Conservation (phyloP, 768 basidiomycete genomes). For the Lanmaoa pseudosensibilis region DNA sequence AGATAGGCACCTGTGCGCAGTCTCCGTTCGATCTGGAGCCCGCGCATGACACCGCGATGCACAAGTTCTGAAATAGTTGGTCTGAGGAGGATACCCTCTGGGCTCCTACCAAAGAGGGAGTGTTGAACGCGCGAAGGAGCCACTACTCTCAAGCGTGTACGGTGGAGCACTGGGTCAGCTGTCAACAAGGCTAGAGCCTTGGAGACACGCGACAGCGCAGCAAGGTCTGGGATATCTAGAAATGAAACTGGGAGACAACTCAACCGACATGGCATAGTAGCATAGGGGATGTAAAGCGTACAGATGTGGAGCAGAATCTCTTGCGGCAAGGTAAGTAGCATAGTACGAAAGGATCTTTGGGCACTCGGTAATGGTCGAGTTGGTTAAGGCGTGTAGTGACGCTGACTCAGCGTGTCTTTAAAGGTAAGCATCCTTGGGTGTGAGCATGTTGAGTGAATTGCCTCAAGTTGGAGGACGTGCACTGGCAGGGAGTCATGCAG, state of each 20-base stretch:
- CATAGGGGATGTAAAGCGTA: slow-evolving; percentile 29
- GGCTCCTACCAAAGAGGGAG: slow-evolving; percentile 58
- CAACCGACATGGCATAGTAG: neutral
- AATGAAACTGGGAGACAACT: slow-evolving; percentile 51
- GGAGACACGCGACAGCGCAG: slow-evolving; percentile 47
- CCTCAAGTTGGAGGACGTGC: neutral
- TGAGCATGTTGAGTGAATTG: neutral
- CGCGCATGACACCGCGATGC: slow-evolving; percentile 68
- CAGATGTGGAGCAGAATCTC: slow-evolving; percentile 62
- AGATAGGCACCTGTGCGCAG: slow-evolving; percentile 70
- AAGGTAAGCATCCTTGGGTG: slow-evolving; percentile 4
- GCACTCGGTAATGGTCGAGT: neutral
- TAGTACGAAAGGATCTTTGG: neutral
- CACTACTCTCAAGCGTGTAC: slow-evolving; percentile 56
- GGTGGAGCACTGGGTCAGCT: slow-evolving; percentile 63
- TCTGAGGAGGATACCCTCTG: slow-evolving; percentile 54
- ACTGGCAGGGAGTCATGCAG: too few relatives aligned
- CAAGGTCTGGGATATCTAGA: slow-evolving; percentile 73
- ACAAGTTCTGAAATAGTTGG: slow-evolving; percentile 68
- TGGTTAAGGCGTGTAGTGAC: neutral
- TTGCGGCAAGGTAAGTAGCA: slow-evolving; percentile 45
- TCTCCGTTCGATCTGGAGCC: slow-evolving; percentile 61
- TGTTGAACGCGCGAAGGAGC: slow-evolving; percentile 69
- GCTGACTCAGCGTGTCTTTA: slow-evolving; percentile 19
- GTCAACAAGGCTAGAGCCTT: slow-evolving; percentile 51